Base-by-base conservation (phyloP, 148 eudicot genomes). In the Heliosperma pusillum region DNA sequence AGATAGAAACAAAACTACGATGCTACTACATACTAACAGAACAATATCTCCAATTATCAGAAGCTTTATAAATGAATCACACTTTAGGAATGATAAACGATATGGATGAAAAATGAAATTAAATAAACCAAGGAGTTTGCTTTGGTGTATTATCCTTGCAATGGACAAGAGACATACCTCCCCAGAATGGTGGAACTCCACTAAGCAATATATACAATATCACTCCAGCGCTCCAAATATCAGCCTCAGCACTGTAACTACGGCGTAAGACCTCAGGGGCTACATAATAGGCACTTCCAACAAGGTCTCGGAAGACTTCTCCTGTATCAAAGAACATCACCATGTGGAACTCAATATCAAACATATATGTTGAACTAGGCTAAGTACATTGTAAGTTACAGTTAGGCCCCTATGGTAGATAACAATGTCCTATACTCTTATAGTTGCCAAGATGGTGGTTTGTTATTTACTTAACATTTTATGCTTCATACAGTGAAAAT, bases 101-200 rank as follows among this genome's bases (percentile, higher is more conserved):
- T 50, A 75, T 20, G 21, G 65, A 70, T 26, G 20, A 8, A 63
- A 61, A 25, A 33, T 55, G 25, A 17, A 11, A 36, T 36, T 36
- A 11, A 19, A 68, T 30, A 68, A 33, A n/a, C 55, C 30, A 71
- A 24, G 1, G 17, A 11, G 2, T 40, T 68, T 11, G n/a, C 58
- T 11, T 0, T 59, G 10, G 40, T 6, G 5, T 71, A 29, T 19
- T 67, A 25, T 47, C 53, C 53, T 1, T 30, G 25, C 12, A 22
- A 29, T 27, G 44, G 64, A 68, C 19, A 66, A 65, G 65, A 72
- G 40, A 55, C 36, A 64, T 82, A 92, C 98, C 98, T 90, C 96
- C 98, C 93, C 96, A 94, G 70, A 94, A 94, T 64, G 98, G 98
- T 40, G 98, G 98, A 74, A 94, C 90, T 26, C 98, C 98, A 81